Base-by-base conservation (phyloP, 1,284 basidiomycete species). In the Apiotrichum veenhuisii region DNA sequence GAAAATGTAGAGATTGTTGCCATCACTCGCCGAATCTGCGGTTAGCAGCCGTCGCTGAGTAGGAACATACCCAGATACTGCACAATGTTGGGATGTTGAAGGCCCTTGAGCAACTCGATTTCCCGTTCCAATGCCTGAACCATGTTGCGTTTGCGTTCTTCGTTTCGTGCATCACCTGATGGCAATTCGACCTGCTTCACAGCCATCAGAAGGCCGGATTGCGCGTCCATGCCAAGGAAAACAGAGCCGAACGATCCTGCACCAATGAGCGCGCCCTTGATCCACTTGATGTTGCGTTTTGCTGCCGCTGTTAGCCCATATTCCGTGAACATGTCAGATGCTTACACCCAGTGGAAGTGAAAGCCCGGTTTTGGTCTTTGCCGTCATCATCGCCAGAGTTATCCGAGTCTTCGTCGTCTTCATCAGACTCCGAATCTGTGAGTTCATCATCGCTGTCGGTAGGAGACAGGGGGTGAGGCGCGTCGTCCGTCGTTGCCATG, bases 131-230 rank as follows among this genome's bases (percentile, higher is more conserved):
- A 82, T 2, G 96, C 95, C 53, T 85, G 91, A 9, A 96, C 83
- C 94, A 98, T 98, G 75, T 84, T 86, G 79, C 89, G 89, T 79
- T 96, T 97, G 63, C 91, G 85, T 70, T 95, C 92, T 69, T 95
- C 90, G 70, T 92, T 95, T 23, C 89, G 85, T 11, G 87, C 87
- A 27, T 87, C 86, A 18, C 89, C 88, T 2, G 60, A 62, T 0
- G 92, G 91, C 27, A 98, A 82, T 70, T 98, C 91, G 48, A 99
- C 96, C 81, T 98, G 95, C 80, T 98, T 98, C 64, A 99, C 96
- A 26, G 96, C 96, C 96, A 99, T 98, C 58, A 98, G 82, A 14
- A 94, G 81, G 30, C 96, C 96, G 48, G 85, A 91, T 37, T 88
- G 84, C 1, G 94, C 91, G 76, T 97, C 94, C 93, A 98, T 97